A percentile compares a stretch with the other conserved stretches of the same genome.
Evolutionary conservation across 768 basidiomycete genomes (phyloP).

Genomic region (Naganishia onofrii): DNA sequence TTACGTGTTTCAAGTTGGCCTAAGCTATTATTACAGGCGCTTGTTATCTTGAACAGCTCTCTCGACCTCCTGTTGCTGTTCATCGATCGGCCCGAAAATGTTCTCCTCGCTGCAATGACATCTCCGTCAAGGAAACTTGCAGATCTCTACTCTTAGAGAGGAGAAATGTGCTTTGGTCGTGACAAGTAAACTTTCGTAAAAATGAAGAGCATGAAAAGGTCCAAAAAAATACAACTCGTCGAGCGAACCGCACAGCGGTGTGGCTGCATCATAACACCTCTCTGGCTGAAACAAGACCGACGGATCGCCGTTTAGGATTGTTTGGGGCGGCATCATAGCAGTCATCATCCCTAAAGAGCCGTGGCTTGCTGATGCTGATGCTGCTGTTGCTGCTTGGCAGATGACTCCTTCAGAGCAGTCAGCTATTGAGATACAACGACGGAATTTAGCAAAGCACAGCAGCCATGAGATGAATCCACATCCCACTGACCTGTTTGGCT

Average conservation of each 20-base stretch:
- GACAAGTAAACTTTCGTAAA: background rate
- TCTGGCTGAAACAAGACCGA: background rate
- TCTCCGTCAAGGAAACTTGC: too few relatives aligned
- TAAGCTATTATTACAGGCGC: background rate
- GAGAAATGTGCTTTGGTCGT: background rate
- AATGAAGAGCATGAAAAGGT: background rate
- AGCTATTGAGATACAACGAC: conserved; percentile 50
- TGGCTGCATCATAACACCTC: background rate
- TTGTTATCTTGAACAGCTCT: too few relatives aligned
- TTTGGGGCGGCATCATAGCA: background rate
- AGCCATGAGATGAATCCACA: background rate
- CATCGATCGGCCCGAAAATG: too few relatives aligned
- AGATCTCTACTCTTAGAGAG: too few relatives aligned
- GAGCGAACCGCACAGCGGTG: background rate
- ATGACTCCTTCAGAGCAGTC: conserved; percentile 92
- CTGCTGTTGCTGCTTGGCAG: conserved; percentile 51
- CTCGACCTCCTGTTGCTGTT: too few relatives aligned
- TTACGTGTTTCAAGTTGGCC: background rate
- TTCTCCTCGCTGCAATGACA: too few relatives aligned
- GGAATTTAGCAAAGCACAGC: background rate
- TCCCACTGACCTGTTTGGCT: conserved; percentile 72
- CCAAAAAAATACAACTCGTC: background rate
- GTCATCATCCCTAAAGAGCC: background rate
- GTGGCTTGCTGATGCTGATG: conserved; percentile 27
- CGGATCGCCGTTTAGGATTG: background rate